A percentile compares a stretch with the other conserved stretches of the same genome.
These are phyloP conservation scores for Achlya hypogyna DNA, from an alignment of 352 stramenopile genomes.

Conservation along the genomic window DNA sequence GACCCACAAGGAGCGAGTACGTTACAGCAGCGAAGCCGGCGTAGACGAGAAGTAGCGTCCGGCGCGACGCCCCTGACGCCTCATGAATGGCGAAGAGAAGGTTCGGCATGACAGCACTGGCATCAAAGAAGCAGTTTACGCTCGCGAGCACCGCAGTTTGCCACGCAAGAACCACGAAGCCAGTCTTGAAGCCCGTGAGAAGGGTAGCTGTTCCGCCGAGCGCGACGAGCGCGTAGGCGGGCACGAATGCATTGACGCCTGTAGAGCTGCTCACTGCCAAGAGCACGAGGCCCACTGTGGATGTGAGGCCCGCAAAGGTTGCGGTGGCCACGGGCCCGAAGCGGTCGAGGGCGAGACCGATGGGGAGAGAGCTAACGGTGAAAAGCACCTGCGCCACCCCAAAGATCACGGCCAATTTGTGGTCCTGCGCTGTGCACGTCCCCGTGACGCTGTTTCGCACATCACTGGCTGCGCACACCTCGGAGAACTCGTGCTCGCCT, in stretches of 20 bases:
- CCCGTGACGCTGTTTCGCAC: background rate
- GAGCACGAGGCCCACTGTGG: background rate
- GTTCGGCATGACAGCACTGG: background rate
- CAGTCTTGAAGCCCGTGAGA: background rate
- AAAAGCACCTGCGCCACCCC: slow-evolving; percentile 1
- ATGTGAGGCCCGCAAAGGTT: background rate
- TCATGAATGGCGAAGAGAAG: slow-evolving; percentile 11
- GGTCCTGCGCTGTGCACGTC: slow-evolving; percentile 12
- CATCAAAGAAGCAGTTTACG: slow-evolving; percentile 17
- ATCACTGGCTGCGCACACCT: background rate
- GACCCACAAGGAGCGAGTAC: background rate
- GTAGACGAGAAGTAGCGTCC: background rate
- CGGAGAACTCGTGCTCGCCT: slow-evolving; percentile 10
- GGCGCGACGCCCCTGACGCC: background rate
- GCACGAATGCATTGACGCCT: slow-evolving; percentile 17
- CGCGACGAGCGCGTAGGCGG: background rate
- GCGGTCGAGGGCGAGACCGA: slow-evolving; percentile 12
- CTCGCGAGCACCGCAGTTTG: slow-evolving; percentile 6
- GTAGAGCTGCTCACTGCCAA: slow-evolving; percentile 4
- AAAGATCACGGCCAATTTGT: slow-evolving; percentile 16
- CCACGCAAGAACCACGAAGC: background rate
- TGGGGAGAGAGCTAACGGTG: slow-evolving; percentile 10
- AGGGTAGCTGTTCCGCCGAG: slow-evolving; percentile 10
- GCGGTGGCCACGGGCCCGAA: background rate
- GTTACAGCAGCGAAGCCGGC: background rate